These are phyloP conservation scores for Excoecaria agallocha DNA, from an alignment of 345 rosid genomes.

Conservation along the genomic window DNA sequence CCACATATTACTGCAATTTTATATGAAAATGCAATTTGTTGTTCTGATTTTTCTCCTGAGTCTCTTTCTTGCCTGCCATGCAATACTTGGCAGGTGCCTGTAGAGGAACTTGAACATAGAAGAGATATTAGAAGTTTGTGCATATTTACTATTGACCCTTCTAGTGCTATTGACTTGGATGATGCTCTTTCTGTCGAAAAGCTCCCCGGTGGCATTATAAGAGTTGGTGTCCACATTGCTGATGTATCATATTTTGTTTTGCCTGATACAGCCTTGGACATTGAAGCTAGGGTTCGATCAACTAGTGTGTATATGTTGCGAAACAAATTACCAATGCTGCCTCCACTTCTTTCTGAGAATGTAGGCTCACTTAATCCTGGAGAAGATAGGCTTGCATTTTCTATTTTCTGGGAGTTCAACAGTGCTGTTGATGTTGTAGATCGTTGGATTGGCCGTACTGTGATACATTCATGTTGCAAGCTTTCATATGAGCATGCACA, in stretches of 20 bases:
- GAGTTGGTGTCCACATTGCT: conserved; percentile 90
- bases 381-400: conserved; percentile 73
- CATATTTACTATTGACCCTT: conserved; percentile 73
- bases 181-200: conserved; percentile 85
- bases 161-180: conserved; percentile 76
- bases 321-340: conserved; percentile 77
- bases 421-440: conserved; percentile 51
- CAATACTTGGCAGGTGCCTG: conserved; percentile 71
- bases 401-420: conserved; percentile 76
- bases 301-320: conserved; percentile 69
- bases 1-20: conserved; percentile 67
- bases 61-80: conserved; percentile 63
- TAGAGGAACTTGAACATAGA: conserved; percentile 52
- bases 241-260: conserved; percentile 85
- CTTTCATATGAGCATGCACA: conserved; percentile 81
- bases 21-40: conserved; percentile 56
- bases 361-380: conserved; percentile 84
- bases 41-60: conserved; percentile 60
- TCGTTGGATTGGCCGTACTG: conserved; percentile 80
- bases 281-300: conserved; percentile 77
- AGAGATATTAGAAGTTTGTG: conserved; percentile 71
- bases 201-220: conserved; percentile 47
- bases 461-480: conserved; percentile 79
- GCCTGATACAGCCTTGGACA: conserved; percentile 69
- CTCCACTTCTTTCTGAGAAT: conserved; percentile 65